Conservation (phyloP, 2,329 filamentous ascomycete genomes). For the Amphichorda felina region DNA sequence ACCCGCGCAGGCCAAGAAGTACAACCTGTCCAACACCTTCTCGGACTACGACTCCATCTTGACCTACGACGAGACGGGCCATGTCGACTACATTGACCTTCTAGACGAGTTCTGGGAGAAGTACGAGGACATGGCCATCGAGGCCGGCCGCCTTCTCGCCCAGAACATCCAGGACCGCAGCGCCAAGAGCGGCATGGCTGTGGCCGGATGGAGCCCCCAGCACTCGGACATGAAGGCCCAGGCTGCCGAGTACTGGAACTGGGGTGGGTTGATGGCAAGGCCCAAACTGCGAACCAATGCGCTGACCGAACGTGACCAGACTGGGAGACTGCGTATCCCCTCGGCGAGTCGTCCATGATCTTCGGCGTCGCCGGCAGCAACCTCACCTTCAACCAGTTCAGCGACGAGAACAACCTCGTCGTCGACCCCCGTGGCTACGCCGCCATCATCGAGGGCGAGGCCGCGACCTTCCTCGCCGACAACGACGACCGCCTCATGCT, state of each 20-base stretch:
- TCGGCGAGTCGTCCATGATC: constrained; percentile 41
- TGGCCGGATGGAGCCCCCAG: constrained; percentile 44
- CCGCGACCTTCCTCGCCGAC: constrained; percentile 38
- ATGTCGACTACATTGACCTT: constrained; percentile 31
- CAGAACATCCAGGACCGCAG: constrained; percentile 47
- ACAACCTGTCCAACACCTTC: constrained; percentile 26
- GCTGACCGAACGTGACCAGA: constrained; percentile 19
- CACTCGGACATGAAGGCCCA: constrained; percentile 35
- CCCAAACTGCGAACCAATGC: too few species aligned
- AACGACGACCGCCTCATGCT: constrained; percentile 47
- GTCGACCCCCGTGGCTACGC: constrained; percentile 51
- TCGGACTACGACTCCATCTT: constrained; percentile 42
- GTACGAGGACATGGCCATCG: constrained; percentile 28
- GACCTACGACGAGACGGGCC: constrained; percentile 43
- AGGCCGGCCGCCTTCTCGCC: constrained; percentile 39
- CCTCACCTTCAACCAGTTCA: constrained; percentile 49
- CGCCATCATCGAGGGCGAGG: constrained; percentile 42
- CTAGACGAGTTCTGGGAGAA: constrained; percentile 34
- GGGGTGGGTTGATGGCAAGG: background rate
- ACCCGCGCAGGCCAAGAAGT: constrained; percentile 34
- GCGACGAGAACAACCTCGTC: constrained; percentile 50
- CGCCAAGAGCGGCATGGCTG: constrained; percentile 36
- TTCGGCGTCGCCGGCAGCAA: constrained; percentile 47
- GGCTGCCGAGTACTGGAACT: constrained; percentile 21
- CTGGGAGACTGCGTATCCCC: constrained; percentile 44